Conservation (phyloP, 306 rosid species). For the Cucumis melo region DNA sequence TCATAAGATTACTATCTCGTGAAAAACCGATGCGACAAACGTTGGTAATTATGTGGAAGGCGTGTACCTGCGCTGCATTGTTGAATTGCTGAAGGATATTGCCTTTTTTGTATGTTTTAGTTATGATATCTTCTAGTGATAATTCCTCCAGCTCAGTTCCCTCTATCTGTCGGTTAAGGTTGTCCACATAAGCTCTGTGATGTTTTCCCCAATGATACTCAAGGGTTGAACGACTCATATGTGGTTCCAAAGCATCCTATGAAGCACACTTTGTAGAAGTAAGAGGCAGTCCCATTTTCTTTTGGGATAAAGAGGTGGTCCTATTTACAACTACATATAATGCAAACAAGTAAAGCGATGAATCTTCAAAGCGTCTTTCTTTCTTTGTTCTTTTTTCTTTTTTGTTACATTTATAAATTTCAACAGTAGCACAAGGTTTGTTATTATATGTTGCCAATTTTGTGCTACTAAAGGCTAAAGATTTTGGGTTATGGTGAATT, state of each 20-base stretch:
- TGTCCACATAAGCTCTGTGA: slow-evolving; percentile 70
- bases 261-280: neutral
- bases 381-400: neutral
- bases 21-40: neutral
- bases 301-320: neutral
- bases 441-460: neutral
- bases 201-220: slow-evolving; percentile 97
- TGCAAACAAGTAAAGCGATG: neutral
- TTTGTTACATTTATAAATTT: neutral
- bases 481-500: neutral
- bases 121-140: slow-evolving; percentile 44
- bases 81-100: slow-evolving; percentile 72
- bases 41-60: neutral
- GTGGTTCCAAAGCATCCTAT: slow-evolving; percentile 84
- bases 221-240: slow-evolving; percentile 65
- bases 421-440: neutral
- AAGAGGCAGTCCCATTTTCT: neutral
- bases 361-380: neutral
- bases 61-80: slow-evolving; percentile 68
- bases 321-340: neutral
- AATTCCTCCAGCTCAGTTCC: slow-evolving; percentile 58
- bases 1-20: neutral
- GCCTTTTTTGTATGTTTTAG: slow-evolving; percentile 56
- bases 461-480: neutral
- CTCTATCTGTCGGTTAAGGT: slow-evolving; percentile 66